Evolutionary conservation across 1,284 basidiomycete genomes (phyloP), one percentile per base, ranked within the genome.

Genomic region (Austroboletus sp.): DNA sequence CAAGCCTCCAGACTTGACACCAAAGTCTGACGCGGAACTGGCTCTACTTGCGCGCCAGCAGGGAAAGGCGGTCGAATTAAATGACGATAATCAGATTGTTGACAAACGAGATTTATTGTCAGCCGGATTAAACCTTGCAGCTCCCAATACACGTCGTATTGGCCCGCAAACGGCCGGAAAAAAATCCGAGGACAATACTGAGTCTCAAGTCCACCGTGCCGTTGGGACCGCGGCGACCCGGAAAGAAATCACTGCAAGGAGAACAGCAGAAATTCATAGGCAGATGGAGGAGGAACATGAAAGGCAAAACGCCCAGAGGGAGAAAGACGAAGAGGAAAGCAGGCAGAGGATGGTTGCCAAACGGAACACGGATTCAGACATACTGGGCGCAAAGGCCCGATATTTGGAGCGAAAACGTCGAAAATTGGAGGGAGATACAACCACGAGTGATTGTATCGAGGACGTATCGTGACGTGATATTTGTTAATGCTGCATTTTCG

Each of bases 41-140:
- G 89, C 84, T 33, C 77, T 70, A 51, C 65, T 75, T 45, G 86
- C 85, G 12, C 71, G 74, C 48, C 78, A 75, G 41, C 73, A 85
- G 55, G 94, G 93, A 15, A 86, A 89, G 64, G 75, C 82, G n/a
- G 85, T 98, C 33, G 94, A 97, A 66, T 71, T 98, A 41, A 98
- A 98, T 66, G 96, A 98, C 64, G 94, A 98, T 57, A 93, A 93
- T 58, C 88, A 96, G 65, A 90, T 98, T 41, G 87, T 99, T 41
- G 95, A 98, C 72, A 93, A 95, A 61, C 85, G 94, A 45, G 88
- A 95, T 36, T 73, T 99, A 8, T 74, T 98, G 33, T 80, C 82
- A 27, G 92, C 91, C 4, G 96, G 96, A 2, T 72, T 99, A 48
- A 99, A 99, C 63, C 76, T 97, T 37, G 77, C 83, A n/a, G 75